Conservation (phyloP, 2,329 filamentous ascomycete genomes). For the Colletotrichum sp. region DNA sequence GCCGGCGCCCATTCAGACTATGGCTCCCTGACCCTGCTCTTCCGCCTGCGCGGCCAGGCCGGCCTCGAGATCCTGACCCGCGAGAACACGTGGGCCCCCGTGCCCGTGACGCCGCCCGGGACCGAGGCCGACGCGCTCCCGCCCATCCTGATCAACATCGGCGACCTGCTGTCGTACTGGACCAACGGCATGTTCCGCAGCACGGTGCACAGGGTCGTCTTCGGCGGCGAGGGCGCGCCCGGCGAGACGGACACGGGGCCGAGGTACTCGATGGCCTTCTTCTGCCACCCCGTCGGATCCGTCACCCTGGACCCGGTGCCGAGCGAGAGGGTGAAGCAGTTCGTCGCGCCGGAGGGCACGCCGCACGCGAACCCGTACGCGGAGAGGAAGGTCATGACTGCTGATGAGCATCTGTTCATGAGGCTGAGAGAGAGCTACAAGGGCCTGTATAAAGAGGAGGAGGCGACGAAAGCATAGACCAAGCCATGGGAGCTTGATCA, state of each 20-base stretch:
- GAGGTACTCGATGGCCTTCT: conserved; percentile 72
- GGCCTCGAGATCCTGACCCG: conserved; percentile 82
- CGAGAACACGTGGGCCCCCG: conserved; percentile 62
- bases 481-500: background rate
- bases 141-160: conserved; percentile 83
- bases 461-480: background rate
- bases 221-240: conserved; percentile 40
- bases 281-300: conserved; percentile 66
- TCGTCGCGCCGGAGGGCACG: conserved; percentile 35
- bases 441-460: conserved; percentile 54
- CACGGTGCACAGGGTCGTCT: conserved; percentile 89
- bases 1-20: conserved; percentile 95
- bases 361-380: conserved; percentile 51
- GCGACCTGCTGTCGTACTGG: conserved; percentile 81
- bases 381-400: conserved; percentile 63
- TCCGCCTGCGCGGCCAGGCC: conserved; percentile 83
- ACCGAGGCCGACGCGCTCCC: conserved; percentile 64
- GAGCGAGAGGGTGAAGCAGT: conserved; percentile 58
- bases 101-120: conserved; percentile 68
- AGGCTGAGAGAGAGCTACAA: conserved; percentile 65
- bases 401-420: conserved; percentile 68
- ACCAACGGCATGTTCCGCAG: conserved; percentile 86
- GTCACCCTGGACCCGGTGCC: conserved; percentile 63
- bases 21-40: conserved; percentile 74
- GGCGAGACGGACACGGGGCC: conserved; percentile 56